Evolutionary conservation across 306 rosid species (phyloP).

Genomic region (Prunus mira): DNA sequence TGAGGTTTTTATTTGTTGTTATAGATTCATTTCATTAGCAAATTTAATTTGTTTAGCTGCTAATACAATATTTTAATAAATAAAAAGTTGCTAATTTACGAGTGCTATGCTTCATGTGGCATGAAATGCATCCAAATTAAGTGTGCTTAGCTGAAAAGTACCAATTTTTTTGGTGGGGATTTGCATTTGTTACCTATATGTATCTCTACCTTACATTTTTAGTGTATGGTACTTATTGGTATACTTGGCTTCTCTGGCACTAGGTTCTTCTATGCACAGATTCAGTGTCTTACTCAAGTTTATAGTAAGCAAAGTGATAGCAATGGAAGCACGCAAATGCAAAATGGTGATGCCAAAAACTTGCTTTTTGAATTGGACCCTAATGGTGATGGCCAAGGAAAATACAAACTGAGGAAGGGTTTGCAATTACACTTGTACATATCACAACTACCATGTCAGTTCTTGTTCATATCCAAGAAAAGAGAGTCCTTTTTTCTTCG

Average conservation of each 20-base stretch:
- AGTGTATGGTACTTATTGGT: not conserved
- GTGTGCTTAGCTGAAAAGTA: not conserved
- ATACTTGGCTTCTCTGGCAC: slow-evolving; percentile 15
- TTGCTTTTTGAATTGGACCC: slow-evolving; percentile 47
- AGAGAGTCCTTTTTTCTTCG: not conserved
- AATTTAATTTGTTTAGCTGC: not conserved
- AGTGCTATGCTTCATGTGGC: not conserved
- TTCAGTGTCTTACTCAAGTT: slow-evolving; percentile 42
- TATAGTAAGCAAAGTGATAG: slow-evolving; percentile 22
- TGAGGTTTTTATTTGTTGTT: slow-evolving; percentile 44
- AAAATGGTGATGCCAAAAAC: slow-evolving; percentile 29
- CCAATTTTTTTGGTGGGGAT: not conserved
- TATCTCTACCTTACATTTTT: not conserved
- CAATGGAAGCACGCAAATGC: slow-evolving; percentile 35
- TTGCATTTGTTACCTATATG: not conserved
- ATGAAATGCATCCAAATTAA: not conserved
- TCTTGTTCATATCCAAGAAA: not conserved
- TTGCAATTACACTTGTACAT: slow-evolving; percentile 84
- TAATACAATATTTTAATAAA: no score
- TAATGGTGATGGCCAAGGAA: slow-evolving; percentile 30
- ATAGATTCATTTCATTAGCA: not conserved
- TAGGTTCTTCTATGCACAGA: slow-evolving; percentile 87
- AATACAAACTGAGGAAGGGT: slow-evolving; percentile 51
- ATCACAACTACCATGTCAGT: slow-evolving; percentile 91
- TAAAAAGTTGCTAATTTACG: not conserved